Evolutionary conservation across 768 basidiomycete genomes (phyloP).

Genomic region (Guyanaporus albipodus): DNA sequence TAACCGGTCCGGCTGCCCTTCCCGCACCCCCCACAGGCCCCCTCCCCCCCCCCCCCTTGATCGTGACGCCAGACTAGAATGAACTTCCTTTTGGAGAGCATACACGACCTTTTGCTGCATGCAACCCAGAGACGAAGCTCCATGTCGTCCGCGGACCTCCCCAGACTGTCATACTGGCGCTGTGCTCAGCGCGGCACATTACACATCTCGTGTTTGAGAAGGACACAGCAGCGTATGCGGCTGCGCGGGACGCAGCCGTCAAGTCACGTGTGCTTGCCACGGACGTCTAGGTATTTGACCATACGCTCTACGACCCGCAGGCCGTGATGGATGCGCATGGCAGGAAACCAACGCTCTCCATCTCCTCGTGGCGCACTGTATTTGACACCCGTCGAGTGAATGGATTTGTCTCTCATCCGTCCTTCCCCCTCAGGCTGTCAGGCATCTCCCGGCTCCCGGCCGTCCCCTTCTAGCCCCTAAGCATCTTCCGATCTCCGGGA

Average conservation of each 20-base stretch:
- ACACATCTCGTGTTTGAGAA: conserved; percentile 10
- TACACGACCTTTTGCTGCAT: conserved; percentile 6
- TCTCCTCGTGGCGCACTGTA: conserved; percentile 10
- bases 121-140: conserved; percentile 16
- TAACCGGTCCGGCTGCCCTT: too few relatives aligned
- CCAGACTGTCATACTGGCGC: conserved; percentile 9
- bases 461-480: conserved; percentile 4
- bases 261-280: conserved; percentile 5
- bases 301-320: conserved; percentile 1
- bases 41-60: too few relatives aligned
- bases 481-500: conserved; percentile 1
- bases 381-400: not conserved
- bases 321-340: conserved; percentile 2
- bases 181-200: conserved; percentile 10
- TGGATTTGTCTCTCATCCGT: not conserved
- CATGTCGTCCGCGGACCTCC: conserved; percentile 22
- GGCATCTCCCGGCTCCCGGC: conserved; percentile 6
- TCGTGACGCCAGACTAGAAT: conserved; percentile 5
- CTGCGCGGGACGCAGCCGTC: conserved; percentile 2
- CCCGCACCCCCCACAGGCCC: too few relatives aligned
- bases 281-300: not conserved
- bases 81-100: conserved; percentile 13
- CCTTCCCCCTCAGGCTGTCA: conserved; percentile 13
- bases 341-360: conserved; percentile 1
- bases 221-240: conserved; percentile 1